Evolutionary conservation across 176 grass and related monocot genomes (phyloP).

Genomic region (Oryza rufipogon): DNA sequence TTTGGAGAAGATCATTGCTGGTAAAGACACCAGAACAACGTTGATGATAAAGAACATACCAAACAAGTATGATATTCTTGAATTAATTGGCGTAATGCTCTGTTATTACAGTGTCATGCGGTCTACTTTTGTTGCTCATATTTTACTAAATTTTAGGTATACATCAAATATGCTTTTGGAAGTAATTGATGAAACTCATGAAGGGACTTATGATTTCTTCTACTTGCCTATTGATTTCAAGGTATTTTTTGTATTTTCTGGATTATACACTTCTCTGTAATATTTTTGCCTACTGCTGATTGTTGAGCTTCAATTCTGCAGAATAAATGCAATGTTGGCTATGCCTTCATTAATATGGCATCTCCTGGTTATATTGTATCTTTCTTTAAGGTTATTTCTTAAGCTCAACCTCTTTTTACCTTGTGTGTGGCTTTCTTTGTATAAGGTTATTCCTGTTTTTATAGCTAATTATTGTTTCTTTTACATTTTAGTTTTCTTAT

Average conservation of each 20-base stretch:
- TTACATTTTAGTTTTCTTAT: slow-evolving; percentile 2
- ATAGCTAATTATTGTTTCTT: neutral
- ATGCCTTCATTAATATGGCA: slow-evolving; percentile 64
- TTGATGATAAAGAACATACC: slow-evolving; percentile 70
- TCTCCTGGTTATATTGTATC: slow-evolving; percentile 54
- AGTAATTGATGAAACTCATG: slow-evolving; percentile 61
- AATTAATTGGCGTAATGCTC: neutral
- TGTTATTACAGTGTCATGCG: neutral
- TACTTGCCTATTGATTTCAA: slow-evolving; percentile 67
- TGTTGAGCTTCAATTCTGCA: slow-evolving; percentile 35
- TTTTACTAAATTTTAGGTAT: slow-evolving; percentile 45
- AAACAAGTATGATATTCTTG: slow-evolving; percentile 49
- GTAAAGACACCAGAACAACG: slow-evolving; percentile 57
- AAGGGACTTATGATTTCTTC: slow-evolving; percentile 58
- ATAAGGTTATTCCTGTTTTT: neutral
- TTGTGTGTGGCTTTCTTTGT: neutral
- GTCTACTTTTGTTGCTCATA: slow-evolving; percentile 10
- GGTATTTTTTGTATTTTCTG: slow-evolving; percentile 35
- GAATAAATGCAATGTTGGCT: slow-evolving; percentile 72
- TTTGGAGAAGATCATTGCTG: slow-evolving; percentile 55
- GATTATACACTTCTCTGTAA: neutral
- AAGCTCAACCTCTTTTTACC: slow-evolving; percentile 3
- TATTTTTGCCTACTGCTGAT: slow-evolving; percentile 4
- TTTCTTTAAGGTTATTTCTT: slow-evolving; percentile 47
- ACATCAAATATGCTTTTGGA: slow-evolving; percentile 53